Evolutionary conservation across 352 stramenopile genomes (phyloP), one percentile per base, ranked within the genome.

Genomic region (Globisporangium irregulare): DNA sequence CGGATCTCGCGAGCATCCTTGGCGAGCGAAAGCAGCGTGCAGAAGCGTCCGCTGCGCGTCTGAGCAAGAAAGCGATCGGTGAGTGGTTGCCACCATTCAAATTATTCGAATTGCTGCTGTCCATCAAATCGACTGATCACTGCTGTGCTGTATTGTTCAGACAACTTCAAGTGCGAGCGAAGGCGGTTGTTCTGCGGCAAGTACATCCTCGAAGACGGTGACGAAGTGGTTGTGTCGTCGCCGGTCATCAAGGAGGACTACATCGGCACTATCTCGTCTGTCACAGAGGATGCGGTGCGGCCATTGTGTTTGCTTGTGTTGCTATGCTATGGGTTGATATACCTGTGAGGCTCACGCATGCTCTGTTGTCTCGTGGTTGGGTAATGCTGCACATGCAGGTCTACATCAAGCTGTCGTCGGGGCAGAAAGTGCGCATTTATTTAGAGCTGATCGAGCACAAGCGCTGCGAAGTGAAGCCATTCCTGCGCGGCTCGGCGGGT

Each of bases 131-230:
- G 38, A 48, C 38, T 48, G 38, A 48, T n/a, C 41, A n/a, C 41
- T 48, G 5, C n/a, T 8, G 15, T 48, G 41, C 15, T 48, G 20
- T 3, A 4, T n/a, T 48, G 15, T 9, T 48, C 22, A 63, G 74
- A 41, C 57, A 91, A 79, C 7, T 76, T 91, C 48, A 78, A 79
- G 57, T 69, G 80, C 25, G 74, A 87, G 41, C 81, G 80, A 58
- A 82, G 83, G 64, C 75, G 79, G 51, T 64, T 95, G 65, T 64
- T 79, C 50, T 91, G 81, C 38, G 86, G 81, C 64, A 87, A 90
- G 67, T 86, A 91, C 64, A 71, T 92, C 8, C 91, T 92, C 66
- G 83, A 93, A 66, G 85, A 95, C 50, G 87, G 87, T 46, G 87
- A 95, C 55, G 87, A 95, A 64, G 83, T 93, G 32, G 76, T 87